Conservation (phyloP, 805 yeast genomes). For the Suhomyces sp. region DNA sequence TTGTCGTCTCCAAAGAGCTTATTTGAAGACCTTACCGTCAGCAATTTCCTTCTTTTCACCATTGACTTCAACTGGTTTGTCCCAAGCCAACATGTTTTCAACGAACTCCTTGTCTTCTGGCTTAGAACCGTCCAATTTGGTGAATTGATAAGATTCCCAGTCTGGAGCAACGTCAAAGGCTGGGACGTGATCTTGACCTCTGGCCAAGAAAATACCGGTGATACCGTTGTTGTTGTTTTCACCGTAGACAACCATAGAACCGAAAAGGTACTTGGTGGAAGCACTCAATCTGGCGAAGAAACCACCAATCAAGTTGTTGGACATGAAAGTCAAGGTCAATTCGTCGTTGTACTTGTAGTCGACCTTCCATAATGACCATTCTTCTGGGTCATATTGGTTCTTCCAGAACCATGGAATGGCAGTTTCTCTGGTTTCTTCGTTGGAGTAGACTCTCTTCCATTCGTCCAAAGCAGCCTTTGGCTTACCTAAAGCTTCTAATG, state of each 20-base stretch:
- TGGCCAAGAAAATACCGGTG: slow-evolving; percentile 88
- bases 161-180: slow-evolving; percentile 99
- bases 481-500: slow-evolving; percentile 80
- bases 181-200: slow-evolving; percentile 89
- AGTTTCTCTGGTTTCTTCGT: slow-evolving; percentile 91
- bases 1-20: slow-evolving; percentile 22
- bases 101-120: slow-evolving; percentile 76
- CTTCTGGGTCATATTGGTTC: slow-evolving; percentile 82
- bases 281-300: slow-evolving; percentile 93
- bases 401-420: slow-evolving; percentile 98
- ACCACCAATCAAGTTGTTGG: slow-evolving; percentile 97
- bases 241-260: slow-evolving; percentile 92
- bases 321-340: slow-evolving; percentile 95
- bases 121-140: slow-evolving; percentile 76
- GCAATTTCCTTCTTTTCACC: slow-evolving; percentile 86
- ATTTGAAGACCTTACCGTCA: slow-evolving; percentile 97
- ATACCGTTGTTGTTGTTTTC: slow-evolving; percentile 98
- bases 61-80: slow-evolving; percentile 77
- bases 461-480: slow-evolving; percentile 72
- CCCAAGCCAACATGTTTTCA: slow-evolving; percentile 97
- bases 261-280: slow-evolving; percentile 92
- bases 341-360: slow-evolving; percentile 98
- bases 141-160: slow-evolving; percentile 90
- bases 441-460: slow-evolving; percentile 96
- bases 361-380: slow-evolving; percentile 94